phyloP scores from a whole-genome alignment of 805 yeast species.

The Ogataea nonfermentans region DNA sequence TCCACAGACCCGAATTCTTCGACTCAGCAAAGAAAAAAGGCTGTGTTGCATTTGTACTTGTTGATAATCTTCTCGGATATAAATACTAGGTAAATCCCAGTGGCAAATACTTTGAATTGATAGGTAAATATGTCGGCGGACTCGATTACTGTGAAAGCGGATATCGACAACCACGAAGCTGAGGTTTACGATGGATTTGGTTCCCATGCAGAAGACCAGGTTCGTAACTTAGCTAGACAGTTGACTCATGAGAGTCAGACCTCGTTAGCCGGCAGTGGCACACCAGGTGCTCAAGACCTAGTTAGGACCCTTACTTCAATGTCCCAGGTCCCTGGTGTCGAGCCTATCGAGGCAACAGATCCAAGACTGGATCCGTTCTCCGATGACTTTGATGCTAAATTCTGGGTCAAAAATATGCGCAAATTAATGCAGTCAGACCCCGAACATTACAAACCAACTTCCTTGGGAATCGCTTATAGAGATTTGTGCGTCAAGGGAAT shows the following conservation, averaged over 20 bases:
- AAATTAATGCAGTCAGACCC: conserved; percentile 52
- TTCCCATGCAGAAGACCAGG: conserved; percentile 9
- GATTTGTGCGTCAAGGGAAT: conserved; percentile 61
- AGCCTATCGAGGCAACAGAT: conserved; percentile 35
- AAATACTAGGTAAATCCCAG: too few relatives aligned
- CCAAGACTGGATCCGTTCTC: conserved; percentile 57
- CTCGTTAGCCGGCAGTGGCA: conserved; percentile 2
- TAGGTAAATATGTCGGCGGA: conserved; percentile 14
- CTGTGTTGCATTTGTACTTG: too few relatives aligned
- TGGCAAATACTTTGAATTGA: too few relatives aligned
- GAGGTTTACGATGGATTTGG: conserved; percentile 12
- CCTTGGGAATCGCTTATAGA: conserved; percentile 58
- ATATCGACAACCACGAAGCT: conserved; percentile 11
- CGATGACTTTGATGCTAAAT: conserved; percentile 56
- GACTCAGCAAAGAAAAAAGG: too few relatives aligned
- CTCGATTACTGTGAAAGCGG: conserved; percentile 22
- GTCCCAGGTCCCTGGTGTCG: conserved; percentile 51
- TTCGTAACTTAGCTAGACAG: conserved; percentile 39
- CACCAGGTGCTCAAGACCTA: conserved; percentile 12
- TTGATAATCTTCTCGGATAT: too few relatives aligned
- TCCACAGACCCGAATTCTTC: too few relatives aligned
- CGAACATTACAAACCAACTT: conserved; percentile 60
- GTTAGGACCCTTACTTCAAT: conserved; percentile 44
- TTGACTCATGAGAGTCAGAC: conserved; percentile 26
- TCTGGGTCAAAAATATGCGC: conserved; percentile 66